Conservation (phyloP, 805 yeast genomes). For the Candida krabiensis region DNA sequence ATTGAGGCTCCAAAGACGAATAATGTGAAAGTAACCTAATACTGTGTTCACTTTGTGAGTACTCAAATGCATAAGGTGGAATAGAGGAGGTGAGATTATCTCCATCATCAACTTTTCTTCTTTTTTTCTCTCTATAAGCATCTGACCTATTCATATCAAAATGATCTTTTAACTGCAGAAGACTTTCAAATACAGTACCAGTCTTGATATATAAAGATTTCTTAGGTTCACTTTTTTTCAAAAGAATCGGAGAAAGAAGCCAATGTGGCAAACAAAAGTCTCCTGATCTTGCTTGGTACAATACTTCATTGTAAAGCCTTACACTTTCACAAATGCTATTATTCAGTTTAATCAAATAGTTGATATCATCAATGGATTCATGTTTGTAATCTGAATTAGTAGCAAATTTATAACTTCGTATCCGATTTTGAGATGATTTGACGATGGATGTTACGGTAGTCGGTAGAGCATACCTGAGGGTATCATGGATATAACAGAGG, state of each 20-base stretch:
- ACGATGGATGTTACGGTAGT: not conserved
- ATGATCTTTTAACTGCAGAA: not conserved
- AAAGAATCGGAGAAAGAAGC: conserved; percentile 26
- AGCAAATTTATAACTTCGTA: conserved; percentile 2
- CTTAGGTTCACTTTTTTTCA: conserved; percentile 4
- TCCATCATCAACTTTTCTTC: conserved; percentile 5
- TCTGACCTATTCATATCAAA: not conserved
- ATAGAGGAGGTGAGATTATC: not conserved
- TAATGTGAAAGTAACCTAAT: not conserved
- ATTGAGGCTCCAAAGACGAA: not conserved
- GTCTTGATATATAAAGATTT: conserved; percentile 19
- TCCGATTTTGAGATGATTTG: not conserved
- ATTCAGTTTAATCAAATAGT: conserved; percentile 5
- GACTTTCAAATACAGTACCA: conserved; percentile 20
- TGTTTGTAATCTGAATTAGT: conserved; percentile 1
- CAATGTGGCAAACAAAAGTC: conserved; percentile 32
- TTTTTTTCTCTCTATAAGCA: conserved; percentile 2
- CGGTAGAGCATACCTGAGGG: conserved; percentile 1
- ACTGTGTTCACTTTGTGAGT: not conserved
- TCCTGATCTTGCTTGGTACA: not conserved
- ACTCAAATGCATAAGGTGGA: not conserved
- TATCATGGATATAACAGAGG: not conserved
- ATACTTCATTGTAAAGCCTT: not conserved
- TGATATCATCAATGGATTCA: not conserved
- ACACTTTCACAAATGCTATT: not conserved